These are phyloP conservation scores for Colletotrichum chrysophilum DNA, from an alignment of 2,329 filamentous ascomycete genomes.

Conservation along the genomic window DNA sequence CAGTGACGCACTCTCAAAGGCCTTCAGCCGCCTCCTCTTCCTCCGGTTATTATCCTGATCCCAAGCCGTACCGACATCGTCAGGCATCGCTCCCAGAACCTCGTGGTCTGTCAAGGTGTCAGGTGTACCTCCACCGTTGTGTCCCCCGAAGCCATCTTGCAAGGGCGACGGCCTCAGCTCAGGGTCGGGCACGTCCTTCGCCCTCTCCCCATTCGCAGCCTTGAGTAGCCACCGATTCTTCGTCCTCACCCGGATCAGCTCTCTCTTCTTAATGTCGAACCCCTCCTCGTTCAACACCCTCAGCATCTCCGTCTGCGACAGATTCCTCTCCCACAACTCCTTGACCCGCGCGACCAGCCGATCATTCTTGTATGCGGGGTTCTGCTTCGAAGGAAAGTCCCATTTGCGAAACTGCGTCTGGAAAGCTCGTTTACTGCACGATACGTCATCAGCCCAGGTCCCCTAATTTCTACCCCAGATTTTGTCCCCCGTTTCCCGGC, in stretches of 20 bases:
- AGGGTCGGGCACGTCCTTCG: constrained; percentile 26
- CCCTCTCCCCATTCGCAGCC: constrained; percentile 62
- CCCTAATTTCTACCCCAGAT: not conserved
- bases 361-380: constrained; percentile 73
- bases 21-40: constrained; percentile 15
- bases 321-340: constrained; percentile 80
- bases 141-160: not conserved
- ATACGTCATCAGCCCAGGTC: not conserved
- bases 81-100: not conserved
- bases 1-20: constrained; percentile 54
- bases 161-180: not conserved
- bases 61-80: not conserved
- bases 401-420: constrained; percentile 80
- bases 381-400: constrained; percentile 79
- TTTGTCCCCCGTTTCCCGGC: not conserved
- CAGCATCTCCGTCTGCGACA: constrained; percentile 76
- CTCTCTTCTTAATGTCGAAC: constrained; percentile 73
- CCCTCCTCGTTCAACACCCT: constrained; percentile 71
- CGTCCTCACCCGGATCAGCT: constrained; percentile 72
- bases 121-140: not conserved
- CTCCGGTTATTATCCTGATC: constrained; percentile 4
- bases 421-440: constrained; percentile 72
- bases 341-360: constrained; percentile 72
- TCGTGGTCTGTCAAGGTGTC: constrained; percentile 17
- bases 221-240: constrained; percentile 73